Evolutionary conservation across 495 filamentous ascomycete genomes (phyloP), one percentile per base, ranked within the genome.

Genomic region (Aspergillus bertholletiae): DNA sequence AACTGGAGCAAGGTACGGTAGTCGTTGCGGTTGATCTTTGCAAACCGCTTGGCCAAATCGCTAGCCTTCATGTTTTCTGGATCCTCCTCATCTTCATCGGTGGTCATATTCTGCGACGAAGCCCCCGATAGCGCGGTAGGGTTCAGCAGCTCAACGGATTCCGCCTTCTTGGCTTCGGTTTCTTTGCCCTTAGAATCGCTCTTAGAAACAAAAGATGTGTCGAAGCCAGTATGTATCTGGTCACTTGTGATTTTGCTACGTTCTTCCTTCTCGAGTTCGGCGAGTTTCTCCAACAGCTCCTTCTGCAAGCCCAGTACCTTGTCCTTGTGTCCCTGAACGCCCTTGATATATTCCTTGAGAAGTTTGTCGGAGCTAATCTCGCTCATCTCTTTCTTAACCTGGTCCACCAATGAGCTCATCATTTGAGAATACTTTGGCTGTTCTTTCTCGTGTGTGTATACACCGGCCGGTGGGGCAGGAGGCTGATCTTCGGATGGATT

Each of bases 181-280:
- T 58, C 71, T 52, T 74, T 68, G 45, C 72, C 66, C 60, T 73
- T 72, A 56, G 51, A 8, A 8, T 67, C 78, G 60, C 80, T 70
- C 66, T 92, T 94, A 53, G 82, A 70, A 46, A 98, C 81, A 56
- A 86, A 77, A 2, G 90, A 91, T 60, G 80, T 87, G 67, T 94
- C 84, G 67, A 98, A 98, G 11, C 94, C 94, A n/a, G 86, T 90
- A 65, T 96, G 91, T 55, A 96, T 83, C 56, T 80, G 72, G 60
- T 97, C 95, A 62, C 91, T 97, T 2, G 94, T 98, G 58, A 98
- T 98, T 69, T 98, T 96, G 57, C 81, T 80, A 40, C 78, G 70
- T 64, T 97, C 92, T 52, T 94, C 90, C 71, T 86, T 88, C 74
- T 97, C 92, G 18, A 98, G 74, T 69, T 90, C 80, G 7, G 77